A percentile compares a stretch with the other conserved stretches of the same genome.
These are phyloP conservation scores for Penicillium sp. DNA, from an alignment of 2,329 filamentous ascomycete species.

Conservation along the genomic window DNA sequence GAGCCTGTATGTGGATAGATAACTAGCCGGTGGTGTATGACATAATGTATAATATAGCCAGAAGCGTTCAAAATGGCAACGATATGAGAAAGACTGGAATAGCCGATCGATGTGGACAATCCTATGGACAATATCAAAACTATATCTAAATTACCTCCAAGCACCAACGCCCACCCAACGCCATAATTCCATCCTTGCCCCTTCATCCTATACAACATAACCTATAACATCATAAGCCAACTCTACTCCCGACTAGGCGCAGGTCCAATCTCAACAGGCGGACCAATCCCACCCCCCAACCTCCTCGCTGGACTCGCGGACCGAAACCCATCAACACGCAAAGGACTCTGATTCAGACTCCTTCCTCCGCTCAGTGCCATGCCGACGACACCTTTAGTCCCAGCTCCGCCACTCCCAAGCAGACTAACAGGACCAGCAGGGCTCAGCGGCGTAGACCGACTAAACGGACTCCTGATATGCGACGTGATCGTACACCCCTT, in stretches of 20 bases:
- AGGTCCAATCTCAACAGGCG: constrained; percentile 2
- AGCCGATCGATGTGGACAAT: background rate
- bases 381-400: background rate
- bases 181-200: background rate
- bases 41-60: background rate
- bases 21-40: background rate
- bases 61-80: background rate
- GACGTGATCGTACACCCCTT: background rate
- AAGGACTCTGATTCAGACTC: background rate
- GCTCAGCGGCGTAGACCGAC: background rate
- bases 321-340: background rate
- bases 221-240: background rate
- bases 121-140: background rate
- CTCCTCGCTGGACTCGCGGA: background rate
- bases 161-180: background rate
- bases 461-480: background rate
- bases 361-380: background rate
- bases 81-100: background rate
- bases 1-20: constrained; percentile 32
- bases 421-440: background rate
- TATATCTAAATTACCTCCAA: background rate
- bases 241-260: background rate
- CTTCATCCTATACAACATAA: background rate
- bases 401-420: background rate
- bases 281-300: background rate